Base-by-base conservation (phyloP, 139 green algal species). In the Chlamydomonas incerta region DNA sequence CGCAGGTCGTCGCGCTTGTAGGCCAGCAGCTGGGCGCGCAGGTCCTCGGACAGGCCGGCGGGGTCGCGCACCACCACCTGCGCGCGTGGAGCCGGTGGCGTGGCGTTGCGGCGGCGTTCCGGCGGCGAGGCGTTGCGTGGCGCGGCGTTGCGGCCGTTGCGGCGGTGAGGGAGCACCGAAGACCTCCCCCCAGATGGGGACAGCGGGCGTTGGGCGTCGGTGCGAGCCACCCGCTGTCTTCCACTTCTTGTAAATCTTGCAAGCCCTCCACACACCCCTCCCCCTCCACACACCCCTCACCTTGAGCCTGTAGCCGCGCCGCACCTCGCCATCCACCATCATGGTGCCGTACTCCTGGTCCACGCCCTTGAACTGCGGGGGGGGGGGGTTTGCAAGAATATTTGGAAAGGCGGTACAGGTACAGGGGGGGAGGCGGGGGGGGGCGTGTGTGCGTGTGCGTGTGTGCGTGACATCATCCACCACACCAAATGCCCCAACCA, bases 1-100 rank as follows among this genome's bases (percentile, higher is more conserved):
- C 62, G 72, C 52, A 90, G 80, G 52, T 90, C 86, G 24, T 85
- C 80, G 11, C 80, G 80, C 86, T 90, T 90, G 80, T 87, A 83
- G 14, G 62, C 26, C 70, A 90, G 86, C 86, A 90, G 80, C 62
- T 81, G 55, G 11, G 81, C 37, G 29, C 55, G 52, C 33, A 90
- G 73, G 80, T 87, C 86, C 63, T 84, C 72, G 0, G 37, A 72
- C 35, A 74, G 46, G 67, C 86, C 86, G 41, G 71, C 33, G 11
- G 72, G 24, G 80, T 90, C 86, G 14, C 86, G 86, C 26, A 90
- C 69, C 80, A 77, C 47, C 10, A 28, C 33, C 6, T 11, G 4
- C 5, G 70, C 9, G 41, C 0, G 18, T 55, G 34, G 24, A 8
- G 69, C 15, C 14, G 31, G 35, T 33, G 31, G 31, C 14, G 55